Conservation (phyloP, 306 rosid species). For the Lupinus albus region DNA sequence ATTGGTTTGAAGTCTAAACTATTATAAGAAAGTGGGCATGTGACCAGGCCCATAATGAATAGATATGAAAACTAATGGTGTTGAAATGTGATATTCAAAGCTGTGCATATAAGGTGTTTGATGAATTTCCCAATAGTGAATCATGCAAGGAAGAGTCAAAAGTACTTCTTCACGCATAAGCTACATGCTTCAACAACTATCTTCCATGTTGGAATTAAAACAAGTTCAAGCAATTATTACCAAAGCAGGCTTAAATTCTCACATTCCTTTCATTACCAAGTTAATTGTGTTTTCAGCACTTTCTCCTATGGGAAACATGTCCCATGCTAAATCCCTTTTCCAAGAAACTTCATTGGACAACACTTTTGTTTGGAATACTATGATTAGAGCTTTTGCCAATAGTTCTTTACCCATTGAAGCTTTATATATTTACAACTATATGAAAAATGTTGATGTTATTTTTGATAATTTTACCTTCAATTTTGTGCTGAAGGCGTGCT, state of each 20-base stretch:
- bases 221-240: constrained; percentile 53
- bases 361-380: constrained; percentile 53
- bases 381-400: constrained; percentile 71
- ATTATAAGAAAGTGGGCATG: too few relatives aligned
- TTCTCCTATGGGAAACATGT: constrained; percentile 62
- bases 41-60: too few relatives aligned
- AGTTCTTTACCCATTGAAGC: constrained; percentile 57
- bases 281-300: constrained; percentile 53
- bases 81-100: too few relatives aligned
- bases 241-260: constrained; percentile 51
- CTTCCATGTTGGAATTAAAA: constrained; percentile 55
- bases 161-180: constrained; percentile 26
- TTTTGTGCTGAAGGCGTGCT: constrained; percentile 68
- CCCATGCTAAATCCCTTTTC: constrained; percentile 60
- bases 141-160: neutral
- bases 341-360: constrained; percentile 54
- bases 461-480: constrained; percentile 58
- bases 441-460: constrained; percentile 38
- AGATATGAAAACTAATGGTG: too few relatives aligned
- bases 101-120: too few relatives aligned
- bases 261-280: constrained; percentile 38
- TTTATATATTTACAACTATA: constrained; percentile 50
- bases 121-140: too few relatives aligned
- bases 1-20: too few relatives aligned
- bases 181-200: constrained; percentile 42